Evolutionary conservation across 2,329 filamentous ascomycete species (phyloP).

Genomic region (Sporothrix schenckii): DNA sequence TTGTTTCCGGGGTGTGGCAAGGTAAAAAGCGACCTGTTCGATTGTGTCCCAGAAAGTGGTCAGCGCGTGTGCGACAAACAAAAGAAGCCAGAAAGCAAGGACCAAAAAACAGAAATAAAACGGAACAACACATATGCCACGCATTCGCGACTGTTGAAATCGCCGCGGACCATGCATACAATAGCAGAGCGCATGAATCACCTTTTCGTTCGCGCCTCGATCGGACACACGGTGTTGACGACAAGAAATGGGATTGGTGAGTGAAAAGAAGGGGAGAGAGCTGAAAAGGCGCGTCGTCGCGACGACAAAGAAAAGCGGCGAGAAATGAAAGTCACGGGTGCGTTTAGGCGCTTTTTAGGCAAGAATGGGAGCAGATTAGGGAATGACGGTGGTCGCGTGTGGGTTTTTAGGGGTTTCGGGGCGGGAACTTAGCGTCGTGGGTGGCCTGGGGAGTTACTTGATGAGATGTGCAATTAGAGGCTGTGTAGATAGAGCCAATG

Average conservation of each 20-base stretch:
- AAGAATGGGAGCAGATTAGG: too few relatives aligned
- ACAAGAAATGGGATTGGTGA: not conserved
- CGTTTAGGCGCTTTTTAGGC: not conserved
- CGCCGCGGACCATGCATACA: slow-evolving; percentile 10
- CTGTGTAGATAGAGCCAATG: not conserved
- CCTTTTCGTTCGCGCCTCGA: slow-evolving; percentile 11
- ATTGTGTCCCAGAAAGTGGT: not conserved
- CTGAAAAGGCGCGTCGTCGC: slow-evolving; percentile 30
- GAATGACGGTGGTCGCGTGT: not conserved
- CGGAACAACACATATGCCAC: not conserved
- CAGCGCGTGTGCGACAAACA: not conserved
- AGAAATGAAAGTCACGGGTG: not conserved
- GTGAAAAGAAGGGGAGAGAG: slow-evolving; percentile 18
- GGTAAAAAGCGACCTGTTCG: not conserved
- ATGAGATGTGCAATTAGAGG: not conserved
- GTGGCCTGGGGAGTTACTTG: not conserved
- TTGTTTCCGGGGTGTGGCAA: not conserved
- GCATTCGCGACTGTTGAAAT: slow-evolving; percentile 6
- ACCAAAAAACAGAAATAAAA: not conserved
- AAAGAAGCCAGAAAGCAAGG: not conserved
- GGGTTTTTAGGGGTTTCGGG: not conserved
- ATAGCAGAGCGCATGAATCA: slow-evolving; percentile 22
- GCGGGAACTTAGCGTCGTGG: not conserved
- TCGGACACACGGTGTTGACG: slow-evolving; percentile 9
- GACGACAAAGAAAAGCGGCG: slow-evolving; percentile 28